phyloP scores from a whole-genome alignment of 257 asterid species.

The Przewalskia tangutica region DNA sequence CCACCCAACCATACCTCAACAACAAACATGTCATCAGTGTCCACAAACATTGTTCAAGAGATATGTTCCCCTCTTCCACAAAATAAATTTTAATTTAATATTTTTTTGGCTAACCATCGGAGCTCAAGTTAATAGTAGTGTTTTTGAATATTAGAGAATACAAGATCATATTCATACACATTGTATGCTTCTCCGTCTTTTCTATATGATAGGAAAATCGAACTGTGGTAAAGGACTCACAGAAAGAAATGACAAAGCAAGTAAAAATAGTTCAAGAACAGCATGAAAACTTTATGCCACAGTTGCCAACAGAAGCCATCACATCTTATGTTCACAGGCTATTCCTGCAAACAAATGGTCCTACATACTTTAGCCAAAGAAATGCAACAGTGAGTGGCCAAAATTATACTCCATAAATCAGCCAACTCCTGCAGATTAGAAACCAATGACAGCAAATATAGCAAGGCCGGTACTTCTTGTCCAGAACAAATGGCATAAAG shows the following conservation, averaged over 20 bases:
- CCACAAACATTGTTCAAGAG: not conserved
- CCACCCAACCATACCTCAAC: not conserved
- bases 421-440: conserved; percentile 2
- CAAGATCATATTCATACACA: not conserved
- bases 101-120: not conserved
- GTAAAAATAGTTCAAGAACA: not conserved
- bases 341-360: not conserved
- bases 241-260: not conserved
- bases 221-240: not conserved
- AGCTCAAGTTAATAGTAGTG: not conserved
- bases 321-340: not conserved
- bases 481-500: not conserved
- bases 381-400: not conserved
- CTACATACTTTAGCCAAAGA: not conserved
- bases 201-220: not conserved
- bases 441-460: not conserved
- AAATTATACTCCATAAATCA: not conserved
- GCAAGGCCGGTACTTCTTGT: not conserved
- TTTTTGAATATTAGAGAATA: not conserved
- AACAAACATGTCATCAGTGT: not conserved
- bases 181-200: not conserved
- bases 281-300: not conserved
- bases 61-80: not conserved
- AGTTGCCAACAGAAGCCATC: not conserved
- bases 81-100: not conserved